Conservation (phyloP, 176 grass and related monocot species). For the Carex scoparia region DNA sequence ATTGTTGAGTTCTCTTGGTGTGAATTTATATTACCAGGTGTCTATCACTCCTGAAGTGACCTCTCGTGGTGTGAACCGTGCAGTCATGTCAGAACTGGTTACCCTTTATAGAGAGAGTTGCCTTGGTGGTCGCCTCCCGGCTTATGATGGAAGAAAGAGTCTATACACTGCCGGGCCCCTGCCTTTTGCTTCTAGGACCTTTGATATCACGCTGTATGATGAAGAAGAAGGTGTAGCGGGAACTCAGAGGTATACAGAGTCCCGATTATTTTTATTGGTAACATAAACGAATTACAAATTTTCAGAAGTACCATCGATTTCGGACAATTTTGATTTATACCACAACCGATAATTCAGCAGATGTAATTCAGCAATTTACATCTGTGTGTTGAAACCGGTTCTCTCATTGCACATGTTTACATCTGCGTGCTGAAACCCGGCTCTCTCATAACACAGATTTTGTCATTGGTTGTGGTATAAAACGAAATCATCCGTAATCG, state of each 20-base stretch:
- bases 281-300: no score
- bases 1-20: background rate
- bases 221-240: constrained; percentile 56
- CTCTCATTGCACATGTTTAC: no score
- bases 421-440: no score
- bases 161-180: constrained; percentile 81
- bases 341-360: no score
- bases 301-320: no score
- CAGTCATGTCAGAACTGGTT: constrained; percentile 77
- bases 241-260: constrained; percentile 27
- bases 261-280: no score
- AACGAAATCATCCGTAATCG: no score
- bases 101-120: constrained; percentile 43
- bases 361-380: no score
- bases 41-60: constrained; percentile 75
- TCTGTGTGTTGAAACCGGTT: no score
- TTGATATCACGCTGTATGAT: constrained; percentile 69
- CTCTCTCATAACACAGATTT: no score
- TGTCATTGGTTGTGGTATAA: no score
- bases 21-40: constrained; percentile 34
- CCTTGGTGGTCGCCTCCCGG: constrained; percentile 72
- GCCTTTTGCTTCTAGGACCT: constrained; percentile 67
- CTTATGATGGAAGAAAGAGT: constrained; percentile 88
- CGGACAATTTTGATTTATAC: no score
- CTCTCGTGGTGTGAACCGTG: constrained; percentile 85